Evolutionary conservation across 2,329 filamentous ascomycete species (phyloP).

Genomic region (Pseudogymnoascus sp.): DNA sequence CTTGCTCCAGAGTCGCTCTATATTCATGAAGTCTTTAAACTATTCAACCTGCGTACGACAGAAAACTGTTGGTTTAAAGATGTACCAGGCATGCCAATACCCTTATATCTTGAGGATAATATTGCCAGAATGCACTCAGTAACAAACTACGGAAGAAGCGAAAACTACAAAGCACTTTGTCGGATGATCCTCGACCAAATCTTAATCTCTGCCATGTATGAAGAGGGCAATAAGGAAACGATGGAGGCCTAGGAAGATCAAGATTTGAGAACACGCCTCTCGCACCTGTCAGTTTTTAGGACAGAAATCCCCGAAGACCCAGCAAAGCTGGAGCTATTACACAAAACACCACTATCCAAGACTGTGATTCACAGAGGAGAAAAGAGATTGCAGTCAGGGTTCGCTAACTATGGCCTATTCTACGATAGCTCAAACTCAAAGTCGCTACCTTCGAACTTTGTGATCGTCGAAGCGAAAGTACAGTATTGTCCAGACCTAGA

Average conservation of each 20-base stretch:
- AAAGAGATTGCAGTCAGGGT: not conserved
- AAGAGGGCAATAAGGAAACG: not conserved
- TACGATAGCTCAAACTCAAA: not conserved
- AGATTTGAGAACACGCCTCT: not conserved
- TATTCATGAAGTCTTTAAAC: not conserved
- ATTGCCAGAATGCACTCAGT: not conserved
- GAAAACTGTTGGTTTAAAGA: not conserved
- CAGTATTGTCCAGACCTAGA: not conserved
- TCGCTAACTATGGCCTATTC: not conserved
- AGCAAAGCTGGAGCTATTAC: not conserved
- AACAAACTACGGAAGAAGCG: not conserved
- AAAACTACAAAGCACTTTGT: not conserved
- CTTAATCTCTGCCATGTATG: not conserved
- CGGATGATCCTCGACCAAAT: conserved; percentile 8
- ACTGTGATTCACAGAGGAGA: not conserved
- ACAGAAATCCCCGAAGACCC: not conserved
- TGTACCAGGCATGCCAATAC: conserved; percentile 4
- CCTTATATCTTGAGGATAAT: not conserved
- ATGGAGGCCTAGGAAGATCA: not conserved
- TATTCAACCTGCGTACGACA: not conserved
- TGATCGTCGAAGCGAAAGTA: not conserved
- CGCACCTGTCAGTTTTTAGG: not conserved
- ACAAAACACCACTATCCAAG: not conserved
- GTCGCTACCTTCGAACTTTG: not conserved
- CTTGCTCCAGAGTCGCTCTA: conserved; percentile 2